Base-by-base conservation (phyloP, 1,284 basidiomycete genomes). In the Cryptococcus jaspeensis region DNA sequence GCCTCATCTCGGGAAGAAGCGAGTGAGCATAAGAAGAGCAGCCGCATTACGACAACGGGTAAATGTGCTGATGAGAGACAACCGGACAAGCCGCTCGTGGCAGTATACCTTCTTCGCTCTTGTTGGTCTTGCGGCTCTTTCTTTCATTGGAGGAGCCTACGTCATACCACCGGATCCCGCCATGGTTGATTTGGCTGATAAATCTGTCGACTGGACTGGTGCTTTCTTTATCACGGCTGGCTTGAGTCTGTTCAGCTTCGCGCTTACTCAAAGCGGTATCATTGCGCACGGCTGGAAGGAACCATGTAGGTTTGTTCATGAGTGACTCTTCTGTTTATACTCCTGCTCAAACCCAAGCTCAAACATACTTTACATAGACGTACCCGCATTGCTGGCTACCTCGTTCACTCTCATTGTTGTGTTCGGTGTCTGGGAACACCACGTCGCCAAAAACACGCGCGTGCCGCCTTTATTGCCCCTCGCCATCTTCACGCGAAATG, bases 391-490 rank as follows among this genome's bases (percentile, higher is more conserved):
- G 2, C 60, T 75, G 9, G 66, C 54, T 45, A 23, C 73, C 18
- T 70, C 69, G 1, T 50, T 72, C 20, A 39, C 72, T 16, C 59
- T 75, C 20, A 60, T 75, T 25, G 50, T 63, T 5, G 62, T 51
- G 8, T 77, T 75, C 43, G 66, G 63, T 8, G 58, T 66, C 35
- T 77, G 65, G 62, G 66, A 71, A 40, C 60, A 79, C 22, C 81
- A 84, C 67, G 81, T 91, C 25, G 78, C 72, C 61, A 70, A 36
- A 36, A 71, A 58, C 56, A 78, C 70, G 63, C 73, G 53, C 50
- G 65, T 71, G 0, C 64, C 65, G 12, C 65, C 69, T 8, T 58
- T 73, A 18, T 63, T 64, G 41, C 64, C 66, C 51, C 60, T 69
- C 13, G 57, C 57, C 36, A 49, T 71, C 11, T 66, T 69, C 47